Percentiles rank a stretch among this genome's conserved stretches.
These are phyloP conservation scores for Plasmodium fragile DNA, from an alignment of 169 alveolate species.

Conservation along the genomic window DNA sequence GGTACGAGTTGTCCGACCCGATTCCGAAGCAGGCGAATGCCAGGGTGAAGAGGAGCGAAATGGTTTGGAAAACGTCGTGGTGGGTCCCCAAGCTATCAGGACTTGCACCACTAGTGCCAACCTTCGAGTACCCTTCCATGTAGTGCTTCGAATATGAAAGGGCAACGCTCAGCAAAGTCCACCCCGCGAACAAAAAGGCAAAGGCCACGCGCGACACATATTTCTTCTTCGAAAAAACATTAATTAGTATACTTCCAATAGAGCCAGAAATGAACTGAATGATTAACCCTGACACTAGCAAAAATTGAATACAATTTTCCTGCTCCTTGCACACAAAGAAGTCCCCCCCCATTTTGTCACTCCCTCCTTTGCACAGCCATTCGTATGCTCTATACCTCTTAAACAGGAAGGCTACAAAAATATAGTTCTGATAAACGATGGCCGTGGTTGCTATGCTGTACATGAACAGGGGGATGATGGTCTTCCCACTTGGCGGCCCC, in stretches of 20 bases:
- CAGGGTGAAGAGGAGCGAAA: conserved; percentile 17
- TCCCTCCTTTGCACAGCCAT: conserved; percentile 52
- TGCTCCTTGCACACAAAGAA: conserved; percentile 56
- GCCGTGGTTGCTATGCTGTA: conserved; percentile 69
- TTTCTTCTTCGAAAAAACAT: conserved; percentile 31
- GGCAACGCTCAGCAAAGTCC: conserved; percentile 18
- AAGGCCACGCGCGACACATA: conserved; percentile 37
- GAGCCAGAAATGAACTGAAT: conserved; percentile 64
- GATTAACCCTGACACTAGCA: conserved; percentile 41
- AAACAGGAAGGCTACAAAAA: conserved; percentile 39
- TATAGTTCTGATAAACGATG: conserved; percentile 56
- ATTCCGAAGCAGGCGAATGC: conserved; percentile 58
- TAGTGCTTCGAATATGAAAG: conserved; percentile 30
- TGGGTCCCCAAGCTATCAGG: neutral
- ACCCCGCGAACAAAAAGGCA: conserved; percentile 29
- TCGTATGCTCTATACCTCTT: conserved; percentile 52
- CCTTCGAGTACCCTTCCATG: conserved; percentile 1
- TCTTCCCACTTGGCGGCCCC: neutral
- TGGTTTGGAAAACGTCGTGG: neutral
- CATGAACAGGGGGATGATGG: conserved; percentile 31
- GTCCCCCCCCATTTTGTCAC: neutral
- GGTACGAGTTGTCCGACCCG: conserved; percentile 63
- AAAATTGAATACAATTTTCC: conserved; percentile 57
- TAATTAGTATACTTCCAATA: conserved; percentile 46
- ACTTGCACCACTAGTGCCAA: neutral